Evolutionary conservation across 2,329 filamentous ascomycete genomes (phyloP), one percentile per base, ranked within the genome.

Genomic region (Exophiala calicioides): DNA sequence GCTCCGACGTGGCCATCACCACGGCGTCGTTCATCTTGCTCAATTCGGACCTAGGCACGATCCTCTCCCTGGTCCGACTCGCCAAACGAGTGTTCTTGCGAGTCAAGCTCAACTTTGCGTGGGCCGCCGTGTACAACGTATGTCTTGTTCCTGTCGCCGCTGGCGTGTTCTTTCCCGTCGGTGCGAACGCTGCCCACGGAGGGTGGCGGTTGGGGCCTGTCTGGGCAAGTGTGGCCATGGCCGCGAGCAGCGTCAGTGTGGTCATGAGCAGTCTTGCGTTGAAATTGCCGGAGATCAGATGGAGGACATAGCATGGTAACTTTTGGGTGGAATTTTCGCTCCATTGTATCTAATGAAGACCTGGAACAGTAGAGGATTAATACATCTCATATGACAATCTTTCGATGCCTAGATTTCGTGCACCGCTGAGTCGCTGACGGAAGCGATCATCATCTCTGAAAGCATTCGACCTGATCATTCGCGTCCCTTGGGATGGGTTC

Each of bases 211-310:
- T 77, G 6, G 71, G 70, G 53, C 74, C 74, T 1, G 73, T 75
- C 4, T 96, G 90, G 90, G 91, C 90, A 4, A 85, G 84, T 56
- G 68, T 95, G 64, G 90, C 90, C 1, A 97, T 96, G 91, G 91
- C 91, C 19, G 68, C 90, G 65, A 95, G 90, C 67, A 91, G 86
- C 66, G 84, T 96, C 57, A 93, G 87, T 61, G 90, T 97, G 34
- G 86, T 96, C 39, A 70, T 81, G 62, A 95, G 89, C 65, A 91
- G 86, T 70, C 68, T 95, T 60, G 75, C 82, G 38, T 67, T 96
- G 70, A 79, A 84, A 63, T 53, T 60, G 40, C 56, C 55, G 3
- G 52, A 55, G 45, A 9, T 57, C 5, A 36, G 42, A 12, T 40
- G 43, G 35, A 39, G 19, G 18, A 47, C 13, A 18, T 34, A 34